Conservation (phyloP, 306 rosid genomes). For the Arachis stenosperma region DNA sequence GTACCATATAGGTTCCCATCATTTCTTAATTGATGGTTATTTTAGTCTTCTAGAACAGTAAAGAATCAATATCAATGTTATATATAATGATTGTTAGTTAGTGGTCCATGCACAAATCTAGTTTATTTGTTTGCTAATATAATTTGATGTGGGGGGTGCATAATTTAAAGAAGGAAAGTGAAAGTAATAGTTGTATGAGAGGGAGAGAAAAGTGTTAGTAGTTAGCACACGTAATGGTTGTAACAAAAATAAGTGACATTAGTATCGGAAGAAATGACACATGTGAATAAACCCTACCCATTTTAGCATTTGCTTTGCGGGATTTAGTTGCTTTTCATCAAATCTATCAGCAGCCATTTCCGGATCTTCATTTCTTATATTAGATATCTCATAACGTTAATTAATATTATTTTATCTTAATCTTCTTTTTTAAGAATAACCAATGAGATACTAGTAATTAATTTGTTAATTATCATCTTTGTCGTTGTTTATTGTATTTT, state of each 20-base stretch:
- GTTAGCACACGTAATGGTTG: slow-evolving; percentile 23
- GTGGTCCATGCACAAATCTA: neutral
- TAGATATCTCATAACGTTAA: neutral
- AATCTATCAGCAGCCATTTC: slow-evolving; percentile 40
- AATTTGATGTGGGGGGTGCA: neutral
- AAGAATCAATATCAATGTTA: too few species aligned
- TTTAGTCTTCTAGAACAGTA: too few species aligned
- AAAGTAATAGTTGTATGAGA: neutral
- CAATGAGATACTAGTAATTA: neutral
- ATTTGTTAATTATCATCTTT: neutral
- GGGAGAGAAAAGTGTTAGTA: slow-evolving; percentile 4
- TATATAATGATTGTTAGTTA: too few species aligned
- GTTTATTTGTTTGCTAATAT: neutral
- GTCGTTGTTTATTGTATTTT: neutral
- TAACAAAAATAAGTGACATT: slow-evolving; percentile 14
- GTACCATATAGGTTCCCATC: too few species aligned
- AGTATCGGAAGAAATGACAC: slow-evolving; percentile 44
- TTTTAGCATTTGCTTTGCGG: slow-evolving; percentile 10
- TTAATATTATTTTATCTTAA: too few species aligned
- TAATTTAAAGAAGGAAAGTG: neutral
- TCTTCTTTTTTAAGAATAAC: too few species aligned
- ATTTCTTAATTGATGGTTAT: too few species aligned
- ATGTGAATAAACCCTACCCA: slow-evolving; percentile 39
- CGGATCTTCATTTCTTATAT: slow-evolving; percentile 40
- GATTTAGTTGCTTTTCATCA: slow-evolving; percentile 33